A percentile compares a stretch with the other conserved stretches of the same genome.
These are phyloP conservation scores for barrel medic (Medicago truncatula) DNA, from an alignment of 306 rosid genomes.

Conservation along the genomic window DNA sequence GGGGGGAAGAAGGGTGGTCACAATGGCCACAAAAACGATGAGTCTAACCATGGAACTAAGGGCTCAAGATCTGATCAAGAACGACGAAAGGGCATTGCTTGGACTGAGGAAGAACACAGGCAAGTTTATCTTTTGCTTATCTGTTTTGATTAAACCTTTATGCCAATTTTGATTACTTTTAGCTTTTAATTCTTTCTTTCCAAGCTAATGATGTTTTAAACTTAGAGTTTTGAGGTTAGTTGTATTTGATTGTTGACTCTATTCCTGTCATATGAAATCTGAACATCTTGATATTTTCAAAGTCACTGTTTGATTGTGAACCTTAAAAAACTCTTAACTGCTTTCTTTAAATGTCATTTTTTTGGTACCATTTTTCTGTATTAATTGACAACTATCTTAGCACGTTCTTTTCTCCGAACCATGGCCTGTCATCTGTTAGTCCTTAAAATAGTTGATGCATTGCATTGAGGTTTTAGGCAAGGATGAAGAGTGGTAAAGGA, in stretches of 20 bases:
- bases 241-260: slow-evolving; percentile 30
- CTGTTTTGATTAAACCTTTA: slow-evolving; percentile 6
- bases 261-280: slow-evolving; percentile 38
- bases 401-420: too few species aligned
- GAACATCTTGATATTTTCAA: slow-evolving; percentile 30
- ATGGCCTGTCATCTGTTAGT: background rate
- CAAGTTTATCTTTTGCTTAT: slow-evolving; percentile 40
- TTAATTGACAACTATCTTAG: too few species aligned
- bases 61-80: slow-evolving; percentile 92
- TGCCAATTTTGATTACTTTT: background rate
- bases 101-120: slow-evolving; percentile 99
- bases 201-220: slow-evolving; percentile 13
- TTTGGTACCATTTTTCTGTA: background rate
- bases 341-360: slow-evolving; percentile 3
- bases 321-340: slow-evolving; percentile 3
- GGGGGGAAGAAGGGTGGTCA: slow-evolving; percentile 61
- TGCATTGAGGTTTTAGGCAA: background rate
- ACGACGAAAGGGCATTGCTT: slow-evolving; percentile 96
- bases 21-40: slow-evolving; percentile 53
- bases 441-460: slow-evolving; percentile 23
- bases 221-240: slow-evolving; percentile 25
- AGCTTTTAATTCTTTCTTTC: slow-evolving; percentile 16
- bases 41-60: slow-evolving; percentile 82
- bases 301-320: slow-evolving; percentile 25
- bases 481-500: slow-evolving; percentile 7